A percentile compares a stretch with the other conserved stretches of the same genome.
These are phyloP conservation scores for Blastocystis sp. DNA, from an alignment of 352 stramenopile genomes.

Conservation along the genomic window DNA sequence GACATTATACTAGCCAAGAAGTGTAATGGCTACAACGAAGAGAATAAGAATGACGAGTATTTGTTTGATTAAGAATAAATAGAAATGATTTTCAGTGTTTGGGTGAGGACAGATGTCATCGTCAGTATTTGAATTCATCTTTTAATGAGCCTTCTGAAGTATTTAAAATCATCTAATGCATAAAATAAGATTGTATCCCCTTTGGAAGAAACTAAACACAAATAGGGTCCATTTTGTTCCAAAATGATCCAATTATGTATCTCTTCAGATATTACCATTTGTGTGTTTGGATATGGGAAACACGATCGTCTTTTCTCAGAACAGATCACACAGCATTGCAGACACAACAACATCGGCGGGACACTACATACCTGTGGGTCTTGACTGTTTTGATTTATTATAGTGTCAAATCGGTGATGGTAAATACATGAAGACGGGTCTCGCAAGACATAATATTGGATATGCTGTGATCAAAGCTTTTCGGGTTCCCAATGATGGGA, in stretches of 20 bases:
- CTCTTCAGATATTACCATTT: neutral
- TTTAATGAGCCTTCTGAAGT: neutral
- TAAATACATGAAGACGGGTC: slow-evolving; percentile 60
- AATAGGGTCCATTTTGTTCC: slow-evolving; percentile 16
- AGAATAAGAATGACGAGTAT: too few relatives aligned
- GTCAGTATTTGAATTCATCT: neutral
- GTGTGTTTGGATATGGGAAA: slow-evolving; percentile 43
- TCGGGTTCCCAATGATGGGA: neutral
- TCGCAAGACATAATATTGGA: neutral
- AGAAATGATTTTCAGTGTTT: too few relatives aligned
- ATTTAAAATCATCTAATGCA: neutral
- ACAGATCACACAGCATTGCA: slow-evolving; percentile 27
- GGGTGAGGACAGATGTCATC: neutral
- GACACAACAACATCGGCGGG: slow-evolving; percentile 49
- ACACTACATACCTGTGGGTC: slow-evolving; percentile 19
- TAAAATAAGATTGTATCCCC: neutral
- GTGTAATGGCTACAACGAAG: neutral
- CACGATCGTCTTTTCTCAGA: slow-evolving; percentile 27
- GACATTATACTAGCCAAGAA: neutral
- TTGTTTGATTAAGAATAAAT: too few relatives aligned
- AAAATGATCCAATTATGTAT: neutral
- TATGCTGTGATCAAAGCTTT: slow-evolving; percentile 53
- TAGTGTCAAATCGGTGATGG: slow-evolving; percentile 62
- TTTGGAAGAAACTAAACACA: neutral
- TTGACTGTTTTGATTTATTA: neutral